Evolutionary conservation across 441 rosid genomes (phyloP).

Genomic region (Syzygium syzygioides): DNA sequence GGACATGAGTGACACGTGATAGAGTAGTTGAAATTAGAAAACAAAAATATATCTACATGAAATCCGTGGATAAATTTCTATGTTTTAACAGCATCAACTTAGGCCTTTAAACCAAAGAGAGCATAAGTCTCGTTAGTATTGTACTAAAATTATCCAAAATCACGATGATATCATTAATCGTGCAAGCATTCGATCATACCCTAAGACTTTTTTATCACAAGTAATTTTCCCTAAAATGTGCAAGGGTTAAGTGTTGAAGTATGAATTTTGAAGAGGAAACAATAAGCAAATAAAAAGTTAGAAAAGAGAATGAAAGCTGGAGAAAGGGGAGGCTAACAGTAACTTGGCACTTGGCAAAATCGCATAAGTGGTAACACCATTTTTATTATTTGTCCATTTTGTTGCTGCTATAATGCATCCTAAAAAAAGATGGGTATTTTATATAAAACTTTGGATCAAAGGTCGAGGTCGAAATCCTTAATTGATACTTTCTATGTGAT

Average conservation of each 20-base stretch:
- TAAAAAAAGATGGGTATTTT: not conserved
- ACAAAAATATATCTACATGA: not conserved
- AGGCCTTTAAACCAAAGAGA: not conserved
- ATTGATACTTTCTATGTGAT: not conserved
- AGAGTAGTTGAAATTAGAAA: not conserved
- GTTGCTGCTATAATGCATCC: not conserved
- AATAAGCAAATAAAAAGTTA: not conserved
- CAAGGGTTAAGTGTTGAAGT: not conserved
- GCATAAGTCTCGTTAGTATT: not conserved
- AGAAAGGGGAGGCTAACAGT: not conserved
- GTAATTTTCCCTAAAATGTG: not conserved
- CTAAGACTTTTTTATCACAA: not conserved
- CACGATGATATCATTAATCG: not conserved
- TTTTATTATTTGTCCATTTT: not conserved
- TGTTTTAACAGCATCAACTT: not conserved
- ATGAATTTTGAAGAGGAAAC: rapidly evolving
- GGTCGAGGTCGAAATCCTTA: not conserved
- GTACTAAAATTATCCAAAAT: not conserved
- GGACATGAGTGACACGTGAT: not conserved
- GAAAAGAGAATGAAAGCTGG: not conserved
- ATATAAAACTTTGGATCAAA: not conserved
- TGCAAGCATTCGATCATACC: not conserved
- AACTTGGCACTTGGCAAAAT: not conserved
- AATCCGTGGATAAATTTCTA: not conserved
- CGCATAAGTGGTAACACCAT: not conserved